Evolutionary conservation across 345 rosid species (phyloP), one percentile per base, ranked within the genome.

Genomic region (Populus tremula): DNA sequence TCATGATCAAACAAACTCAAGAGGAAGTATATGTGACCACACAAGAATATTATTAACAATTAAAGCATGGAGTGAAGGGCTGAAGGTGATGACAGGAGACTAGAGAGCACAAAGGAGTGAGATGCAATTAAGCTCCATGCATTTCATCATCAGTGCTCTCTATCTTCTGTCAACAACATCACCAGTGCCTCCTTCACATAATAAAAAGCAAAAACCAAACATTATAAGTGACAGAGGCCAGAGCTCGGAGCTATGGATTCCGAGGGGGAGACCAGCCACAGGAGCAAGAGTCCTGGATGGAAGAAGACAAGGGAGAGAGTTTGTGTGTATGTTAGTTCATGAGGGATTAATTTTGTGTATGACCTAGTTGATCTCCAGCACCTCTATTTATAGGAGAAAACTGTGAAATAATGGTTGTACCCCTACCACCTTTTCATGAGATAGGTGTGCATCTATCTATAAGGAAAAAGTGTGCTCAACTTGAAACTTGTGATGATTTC

Each of bases 121-220:
- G 87, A 88, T 88, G 88, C 90, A 67, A 33, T 33, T 33, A 33
- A 41, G 70, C 70, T 75, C 31, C 74, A 70, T 67, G 84, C 82
- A 81, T 77, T 76, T 80, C 88, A 80, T 87, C 94, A 69, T 91
- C 90, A 82, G 92, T 90, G 96, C 96, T 87, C 96, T 91, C 94
- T 91, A 89, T 90, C 94, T 91, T 90, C 94, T 90, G 96, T 90
- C 96, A 89, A 84, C 92, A 87, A 73, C 85, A 79, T 77, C 87
- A 81, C 77, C 83, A 77, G 12, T 70, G 78, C 85, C 84, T 71
- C 80, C 81, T 76, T 36, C 81, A 18, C 53, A 36, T 27, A 67
- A 18, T 27, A 4, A 5, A 39, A 31, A 0, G 38, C 3, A 5
- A 8, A 3, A 2, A 67, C 14, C 11, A 63, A 23, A 59, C 41